These are phyloP conservation scores for Dillenia suffruticosa DNA, from an alignment of 164 flowering plant genomes.

Conservation along the genomic window DNA sequence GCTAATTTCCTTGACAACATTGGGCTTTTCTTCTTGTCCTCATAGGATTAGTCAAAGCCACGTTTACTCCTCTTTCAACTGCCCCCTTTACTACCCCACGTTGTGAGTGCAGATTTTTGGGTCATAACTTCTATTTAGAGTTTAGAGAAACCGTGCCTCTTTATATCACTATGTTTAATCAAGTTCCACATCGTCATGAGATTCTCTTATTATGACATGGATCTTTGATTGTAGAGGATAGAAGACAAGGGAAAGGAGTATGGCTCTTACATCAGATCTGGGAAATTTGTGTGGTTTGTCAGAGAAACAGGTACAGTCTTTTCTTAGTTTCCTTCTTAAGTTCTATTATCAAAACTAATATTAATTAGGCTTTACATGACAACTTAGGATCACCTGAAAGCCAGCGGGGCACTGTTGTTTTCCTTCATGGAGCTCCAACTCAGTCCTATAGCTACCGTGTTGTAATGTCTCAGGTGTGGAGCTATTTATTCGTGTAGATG, in stretches of 20 bases:
- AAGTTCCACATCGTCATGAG: too few species aligned
- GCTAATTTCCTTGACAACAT: too few species aligned
- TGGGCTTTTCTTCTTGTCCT: too few species aligned
- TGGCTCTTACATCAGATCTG: slow-evolving; percentile 67
- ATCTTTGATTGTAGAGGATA: slow-evolving; percentile 52
- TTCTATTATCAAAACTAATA: background rate
- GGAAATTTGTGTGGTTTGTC: slow-evolving; percentile 83
- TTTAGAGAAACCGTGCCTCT: too few species aligned
- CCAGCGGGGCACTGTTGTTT: slow-evolving; percentile 72
- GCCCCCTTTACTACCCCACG: too few species aligned
- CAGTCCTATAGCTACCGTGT: slow-evolving; percentile 89
- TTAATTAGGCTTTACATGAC: background rate
- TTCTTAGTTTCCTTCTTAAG: background rate
- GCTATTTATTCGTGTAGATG: background rate
- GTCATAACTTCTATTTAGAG: too few species aligned
- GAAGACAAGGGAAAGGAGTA: slow-evolving; percentile 91
- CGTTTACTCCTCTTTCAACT: too few species aligned
- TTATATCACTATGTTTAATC: too few species aligned
- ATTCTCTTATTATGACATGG: background rate
- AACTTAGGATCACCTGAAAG: slow-evolving; percentile 62
- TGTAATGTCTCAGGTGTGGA: slow-evolving; percentile 85
- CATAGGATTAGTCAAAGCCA: too few species aligned
- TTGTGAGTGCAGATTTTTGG: too few species aligned
- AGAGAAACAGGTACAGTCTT: slow-evolving; percentile 77
- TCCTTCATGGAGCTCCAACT: slow-evolving; percentile 96